A percentile compares a stretch with the other conserved stretches of the same genome.
phyloP scores from a whole-genome alignment of 129 eudicot genomes.

The Pittosporum tobira region DNA sequence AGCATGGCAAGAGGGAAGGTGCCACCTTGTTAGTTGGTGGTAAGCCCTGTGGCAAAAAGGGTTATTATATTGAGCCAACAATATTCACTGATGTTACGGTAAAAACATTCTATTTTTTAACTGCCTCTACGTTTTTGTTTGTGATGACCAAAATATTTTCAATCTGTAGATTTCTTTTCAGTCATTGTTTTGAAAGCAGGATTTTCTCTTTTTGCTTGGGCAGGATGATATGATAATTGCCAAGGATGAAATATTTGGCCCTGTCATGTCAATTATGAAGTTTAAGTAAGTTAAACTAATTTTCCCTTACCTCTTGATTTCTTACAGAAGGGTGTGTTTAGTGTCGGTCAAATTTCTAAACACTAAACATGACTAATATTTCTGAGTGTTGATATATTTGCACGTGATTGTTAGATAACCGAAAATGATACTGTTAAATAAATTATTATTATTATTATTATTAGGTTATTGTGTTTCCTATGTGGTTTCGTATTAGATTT shows the following conservation, averaged over 20 bases:
- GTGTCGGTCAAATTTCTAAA: too few species aligned
- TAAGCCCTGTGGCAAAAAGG: slow-evolving; percentile 37
- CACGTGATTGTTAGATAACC: too few species aligned
- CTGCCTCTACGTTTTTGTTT: background rate
- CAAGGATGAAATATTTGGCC: slow-evolving; percentile 76
- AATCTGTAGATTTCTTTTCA: background rate
- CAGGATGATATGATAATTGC: slow-evolving; percentile 80
- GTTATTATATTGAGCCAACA: slow-evolving; percentile 68
- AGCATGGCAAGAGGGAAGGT: slow-evolving; percentile 65
- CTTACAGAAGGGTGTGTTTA: too few species aligned
- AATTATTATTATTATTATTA: too few species aligned
- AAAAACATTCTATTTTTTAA: background rate
- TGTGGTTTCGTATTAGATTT: too few species aligned
- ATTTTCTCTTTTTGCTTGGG: background rate
- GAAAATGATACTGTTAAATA: too few species aligned
- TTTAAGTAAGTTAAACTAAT: slow-evolving; percentile 52
- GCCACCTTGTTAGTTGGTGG: slow-evolving; percentile 65
- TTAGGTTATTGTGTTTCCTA: too few species aligned
- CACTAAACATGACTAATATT: too few species aligned
- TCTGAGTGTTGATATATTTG: too few species aligned
- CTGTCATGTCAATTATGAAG: slow-evolving; percentile 63
- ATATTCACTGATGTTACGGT: slow-evolving; percentile 61
- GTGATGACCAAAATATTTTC: background rate
- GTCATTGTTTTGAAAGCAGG: too few species aligned
- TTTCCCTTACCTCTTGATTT: too few species aligned